These are phyloP conservation scores for Lindgomyces ingoldianus DNA, from an alignment of 495 filamentous ascomycete species.

Conservation along the genomic window DNA sequence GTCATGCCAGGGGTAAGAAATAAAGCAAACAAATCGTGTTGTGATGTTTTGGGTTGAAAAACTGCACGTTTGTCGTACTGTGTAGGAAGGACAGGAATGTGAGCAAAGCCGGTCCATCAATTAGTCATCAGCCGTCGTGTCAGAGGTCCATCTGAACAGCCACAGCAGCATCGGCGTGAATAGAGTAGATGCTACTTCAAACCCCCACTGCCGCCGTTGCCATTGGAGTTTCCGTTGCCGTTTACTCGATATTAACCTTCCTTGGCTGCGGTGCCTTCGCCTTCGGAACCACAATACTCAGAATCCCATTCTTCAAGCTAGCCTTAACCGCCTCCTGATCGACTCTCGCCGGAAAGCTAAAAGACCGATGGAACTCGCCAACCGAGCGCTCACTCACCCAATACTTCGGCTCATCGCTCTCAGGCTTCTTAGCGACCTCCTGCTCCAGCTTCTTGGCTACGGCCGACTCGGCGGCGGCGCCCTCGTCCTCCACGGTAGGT, in stretches of 20 bases:
- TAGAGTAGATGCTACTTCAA: background rate
- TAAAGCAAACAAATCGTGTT: background rate
- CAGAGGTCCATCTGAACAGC: background rate
- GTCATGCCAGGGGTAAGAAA: slow-evolving; percentile 4
- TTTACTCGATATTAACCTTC: slow-evolving; percentile 61
- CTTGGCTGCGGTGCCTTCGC: slow-evolving; percentile 54
- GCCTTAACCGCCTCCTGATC: slow-evolving; percentile 79
- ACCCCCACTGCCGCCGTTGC: background rate
- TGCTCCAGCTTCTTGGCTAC: slow-evolving; percentile 9
- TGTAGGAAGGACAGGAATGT: background rate
- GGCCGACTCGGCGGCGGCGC: background rate
- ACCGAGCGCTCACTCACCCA: slow-evolving; percentile 80
- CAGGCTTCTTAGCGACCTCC: slow-evolving; percentile 37
- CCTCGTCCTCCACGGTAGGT: slow-evolving; percentile 68
- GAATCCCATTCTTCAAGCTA: slow-evolving; percentile 71
- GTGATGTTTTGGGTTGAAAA: background rate
- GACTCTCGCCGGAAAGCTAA: slow-evolving; percentile 72
- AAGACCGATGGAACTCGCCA: slow-evolving; percentile 77
- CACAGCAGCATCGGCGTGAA: background rate
- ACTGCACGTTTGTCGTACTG: no score
- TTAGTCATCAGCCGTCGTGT: background rate
- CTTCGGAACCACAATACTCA: slow-evolving; percentile 77
- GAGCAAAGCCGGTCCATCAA: no score
- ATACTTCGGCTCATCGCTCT: slow-evolving; percentile 58
- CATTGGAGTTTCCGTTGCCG: background rate